Conservation (phyloP, 345 rosid species). For the Eucalyptus sp. region DNA sequence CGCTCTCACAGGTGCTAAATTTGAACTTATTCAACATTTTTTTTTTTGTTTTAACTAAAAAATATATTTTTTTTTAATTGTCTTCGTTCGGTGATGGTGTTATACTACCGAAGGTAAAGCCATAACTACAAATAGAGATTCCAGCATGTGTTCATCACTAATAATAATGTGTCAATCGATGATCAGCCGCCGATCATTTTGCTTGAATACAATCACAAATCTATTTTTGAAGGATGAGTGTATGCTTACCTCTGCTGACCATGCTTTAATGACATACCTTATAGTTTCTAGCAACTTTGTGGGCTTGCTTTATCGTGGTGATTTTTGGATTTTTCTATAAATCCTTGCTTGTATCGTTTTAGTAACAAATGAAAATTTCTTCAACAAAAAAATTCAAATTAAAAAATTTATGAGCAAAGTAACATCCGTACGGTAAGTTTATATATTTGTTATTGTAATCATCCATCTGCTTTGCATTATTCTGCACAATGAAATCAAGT, state of each 20-base stretch:
- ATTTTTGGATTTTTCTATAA: background rate
- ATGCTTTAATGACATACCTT: background rate
- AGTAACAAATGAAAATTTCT: background rate
- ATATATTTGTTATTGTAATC: background rate
- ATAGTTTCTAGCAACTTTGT: background rate
- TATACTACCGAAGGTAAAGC: rapidly evolving
- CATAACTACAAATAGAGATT: no score
- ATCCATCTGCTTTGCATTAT: background rate
- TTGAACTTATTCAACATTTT: no score
- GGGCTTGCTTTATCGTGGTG: background rate
- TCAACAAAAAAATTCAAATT: background rate
- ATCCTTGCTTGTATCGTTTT: no score
- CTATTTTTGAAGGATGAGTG: background rate
- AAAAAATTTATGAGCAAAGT: rapidly evolving
- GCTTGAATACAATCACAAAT: background rate
- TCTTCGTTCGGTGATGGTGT: rapidly evolving
- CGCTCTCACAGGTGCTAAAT: rapidly evolving
- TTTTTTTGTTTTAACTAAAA: no score
- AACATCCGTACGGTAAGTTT: background rate
- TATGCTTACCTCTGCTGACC: background rate
- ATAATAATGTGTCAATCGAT: no score
- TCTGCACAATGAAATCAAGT: background rate
- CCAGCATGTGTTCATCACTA: rapidly evolving
- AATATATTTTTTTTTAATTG: no score
- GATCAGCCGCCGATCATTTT: rapidly evolving